Conservation (phyloP, 2,329 filamentous ascomycete genomes). For the Capronia coronata region DNA sequence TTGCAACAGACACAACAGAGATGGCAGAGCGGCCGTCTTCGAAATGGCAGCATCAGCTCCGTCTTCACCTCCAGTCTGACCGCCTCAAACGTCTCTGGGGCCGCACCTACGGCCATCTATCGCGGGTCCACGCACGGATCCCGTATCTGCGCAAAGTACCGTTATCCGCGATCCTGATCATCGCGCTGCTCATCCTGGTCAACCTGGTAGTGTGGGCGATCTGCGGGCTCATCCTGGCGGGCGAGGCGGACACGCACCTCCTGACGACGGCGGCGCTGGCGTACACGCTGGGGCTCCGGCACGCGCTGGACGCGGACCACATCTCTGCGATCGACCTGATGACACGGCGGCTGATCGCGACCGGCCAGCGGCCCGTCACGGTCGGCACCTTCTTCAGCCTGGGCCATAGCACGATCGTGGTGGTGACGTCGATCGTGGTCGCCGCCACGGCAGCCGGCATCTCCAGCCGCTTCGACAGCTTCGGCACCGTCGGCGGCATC, state of each 20-base stretch:
- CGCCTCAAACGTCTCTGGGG: no score
- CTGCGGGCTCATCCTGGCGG: slow-evolving; percentile 46
- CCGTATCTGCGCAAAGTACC: slow-evolving; percentile 53
- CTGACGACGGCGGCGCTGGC: slow-evolving; percentile 75
- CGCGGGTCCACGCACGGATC: slow-evolving; percentile 33
- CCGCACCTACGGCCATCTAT: slow-evolving; percentile 8
- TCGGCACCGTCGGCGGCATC: slow-evolving; percentile 74
- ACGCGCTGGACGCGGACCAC: slow-evolving; percentile 97
- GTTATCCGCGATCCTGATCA: slow-evolving; percentile 52
- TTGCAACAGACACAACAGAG: neutral
- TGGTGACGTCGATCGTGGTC: slow-evolving; percentile 84
- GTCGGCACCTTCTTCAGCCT: slow-evolving; percentile 93
- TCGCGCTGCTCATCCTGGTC: slow-evolving; percentile 46
- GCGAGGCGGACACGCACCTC: slow-evolving; percentile 42
- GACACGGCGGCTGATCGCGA: slow-evolving; percentile 80
- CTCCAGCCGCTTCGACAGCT: slow-evolving; percentile 70
- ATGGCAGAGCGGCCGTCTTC: neutral
- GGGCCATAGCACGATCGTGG: slow-evolving; percentile 86
- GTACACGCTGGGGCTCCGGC: slow-evolving; percentile 81
- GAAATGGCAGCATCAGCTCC: neutral
- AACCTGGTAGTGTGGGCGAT: slow-evolving; percentile 55
- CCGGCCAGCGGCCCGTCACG: slow-evolving; percentile 77
- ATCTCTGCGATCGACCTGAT: slow-evolving; percentile 89
- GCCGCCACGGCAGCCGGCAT: slow-evolving; percentile 84
- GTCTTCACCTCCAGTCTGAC: neutral